Conservation (phyloP, 352 stramenopile species). For the Pythium periplocum region DNA sequence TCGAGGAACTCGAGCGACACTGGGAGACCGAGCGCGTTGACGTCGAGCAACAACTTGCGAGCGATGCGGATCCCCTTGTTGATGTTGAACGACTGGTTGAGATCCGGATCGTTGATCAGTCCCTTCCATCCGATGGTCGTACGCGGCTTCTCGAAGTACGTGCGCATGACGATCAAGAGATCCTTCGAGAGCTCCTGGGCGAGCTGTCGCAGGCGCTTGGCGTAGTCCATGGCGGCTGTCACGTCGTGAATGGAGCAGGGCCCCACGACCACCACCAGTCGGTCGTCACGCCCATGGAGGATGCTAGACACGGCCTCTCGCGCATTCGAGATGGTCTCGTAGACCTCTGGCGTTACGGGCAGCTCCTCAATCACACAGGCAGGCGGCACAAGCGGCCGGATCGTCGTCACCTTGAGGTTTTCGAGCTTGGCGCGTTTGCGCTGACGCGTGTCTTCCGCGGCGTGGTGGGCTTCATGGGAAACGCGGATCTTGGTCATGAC, state of each 20-base stretch:
- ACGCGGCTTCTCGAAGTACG: slow-evolving; percentile 85
- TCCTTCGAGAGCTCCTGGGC: slow-evolving; percentile 52
- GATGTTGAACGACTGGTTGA: slow-evolving; percentile 83
- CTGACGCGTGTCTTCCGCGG: slow-evolving; percentile 26
- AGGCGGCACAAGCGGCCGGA: slow-evolving; percentile 64
- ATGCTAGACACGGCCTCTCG: slow-evolving; percentile 49
- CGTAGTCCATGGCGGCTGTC: slow-evolving; percentile 68
- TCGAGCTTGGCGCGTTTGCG: slow-evolving; percentile 66
- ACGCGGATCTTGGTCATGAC: slow-evolving; percentile 25
- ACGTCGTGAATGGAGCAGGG: slow-evolving; percentile 85
- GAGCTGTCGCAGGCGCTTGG: slow-evolving; percentile 46
- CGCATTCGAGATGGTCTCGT: slow-evolving; percentile 53
- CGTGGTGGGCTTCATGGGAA: slow-evolving; percentile 7
- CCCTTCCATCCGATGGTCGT: slow-evolving; percentile 85
- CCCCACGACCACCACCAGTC: slow-evolving; percentile 67
- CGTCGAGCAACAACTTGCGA: slow-evolving; percentile 77
- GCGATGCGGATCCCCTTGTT: slow-evolving; percentile 85
- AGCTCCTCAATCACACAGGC: slow-evolving; percentile 70
- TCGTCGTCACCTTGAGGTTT: slow-evolving; percentile 65
- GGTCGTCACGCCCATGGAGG: slow-evolving; percentile 62
- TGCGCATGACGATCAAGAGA: slow-evolving; percentile 81
- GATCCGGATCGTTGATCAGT: slow-evolving; percentile 82
- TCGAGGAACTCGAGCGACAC: slow-evolving; percentile 79
- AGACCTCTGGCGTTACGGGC: slow-evolving; percentile 57
- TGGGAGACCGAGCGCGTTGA: slow-evolving; percentile 74